Conservation (phyloP, 805 yeast species). For the Dipodascopsis uninucleata region DNA sequence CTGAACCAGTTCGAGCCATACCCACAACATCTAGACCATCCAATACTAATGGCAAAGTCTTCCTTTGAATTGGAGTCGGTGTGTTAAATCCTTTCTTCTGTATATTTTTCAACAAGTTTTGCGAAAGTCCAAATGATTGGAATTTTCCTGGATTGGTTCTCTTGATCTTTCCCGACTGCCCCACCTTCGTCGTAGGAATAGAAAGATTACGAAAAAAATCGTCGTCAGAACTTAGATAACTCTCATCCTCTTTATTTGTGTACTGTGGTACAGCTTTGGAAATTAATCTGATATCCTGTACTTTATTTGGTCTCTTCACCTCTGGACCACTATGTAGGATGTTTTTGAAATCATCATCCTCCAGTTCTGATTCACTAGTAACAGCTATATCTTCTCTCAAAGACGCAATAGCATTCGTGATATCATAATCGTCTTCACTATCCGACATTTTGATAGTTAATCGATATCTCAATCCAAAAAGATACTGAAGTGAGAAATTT, state of each 20-base stretch:
- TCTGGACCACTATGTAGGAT: slow-evolving; percentile 40
- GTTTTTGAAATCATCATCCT: slow-evolving; percentile 15
- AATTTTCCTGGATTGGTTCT: slow-evolving; percentile 48
- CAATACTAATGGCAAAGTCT: slow-evolving; percentile 85
- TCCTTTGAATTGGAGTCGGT: slow-evolving; percentile 97
- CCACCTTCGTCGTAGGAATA: slow-evolving; percentile 1
- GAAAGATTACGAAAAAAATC: slow-evolving; percentile 36
- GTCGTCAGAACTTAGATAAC: slow-evolving; percentile 48
- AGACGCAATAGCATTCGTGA: slow-evolving; percentile 20
- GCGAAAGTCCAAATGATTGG: slow-evolving; percentile 63
- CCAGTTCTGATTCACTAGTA: not conserved
- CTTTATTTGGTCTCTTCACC: slow-evolving; percentile 6
- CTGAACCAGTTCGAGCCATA: slow-evolving; percentile 99
- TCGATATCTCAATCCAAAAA: too few species aligned
- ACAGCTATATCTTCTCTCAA: not conserved
- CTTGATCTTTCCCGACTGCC: slow-evolving; percentile 32
- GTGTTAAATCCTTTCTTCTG: slow-evolving; percentile 81
- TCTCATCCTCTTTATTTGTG: slow-evolving; percentile 35
- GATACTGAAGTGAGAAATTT: too few species aligned
- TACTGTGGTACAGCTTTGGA: slow-evolving; percentile 1
- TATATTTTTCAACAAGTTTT: slow-evolving; percentile 63
- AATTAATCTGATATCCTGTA: slow-evolving; percentile 9
- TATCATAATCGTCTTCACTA: slow-evolving; percentile 24
- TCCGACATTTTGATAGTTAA: slow-evolving; percentile 27
- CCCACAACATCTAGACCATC: slow-evolving; percentile 93